phyloP scores from a whole-genome alignment of 768 basidiomycete genomes.

The Boletus pseudo-olivaceus region DNA sequence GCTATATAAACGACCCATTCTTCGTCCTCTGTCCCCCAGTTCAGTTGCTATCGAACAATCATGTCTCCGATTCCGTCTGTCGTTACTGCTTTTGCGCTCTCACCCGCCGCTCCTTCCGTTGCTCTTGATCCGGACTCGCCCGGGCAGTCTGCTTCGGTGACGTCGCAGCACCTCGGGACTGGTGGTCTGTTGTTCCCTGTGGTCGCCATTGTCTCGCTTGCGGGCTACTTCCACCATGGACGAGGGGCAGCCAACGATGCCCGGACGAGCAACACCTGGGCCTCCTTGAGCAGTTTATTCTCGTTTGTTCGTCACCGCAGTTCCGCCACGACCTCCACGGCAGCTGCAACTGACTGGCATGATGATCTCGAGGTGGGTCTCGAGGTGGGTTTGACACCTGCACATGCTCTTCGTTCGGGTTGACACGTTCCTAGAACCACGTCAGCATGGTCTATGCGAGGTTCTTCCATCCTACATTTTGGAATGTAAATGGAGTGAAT shows the following conservation, averaged over 20 bases:
- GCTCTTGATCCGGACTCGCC: not conserved
- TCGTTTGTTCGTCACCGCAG: slow-evolving; percentile 6
- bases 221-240: slow-evolving; percentile 15
- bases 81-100: not conserved
- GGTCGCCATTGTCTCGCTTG: slow-evolving; percentile 12
- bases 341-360: not conserved
- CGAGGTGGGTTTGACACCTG: not conserved
- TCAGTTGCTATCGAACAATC: not conserved
- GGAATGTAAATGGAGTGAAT: slow-evolving; percentile 10
- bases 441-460: slow-evolving; percentile 21
- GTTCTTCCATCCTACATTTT: slow-evolving; percentile 20
- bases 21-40: not conserved
- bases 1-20: slow-evolving; percentile 2
- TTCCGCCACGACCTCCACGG: not conserved
- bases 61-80: slow-evolving; percentile 20
- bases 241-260: not conserved
- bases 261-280: slow-evolving; percentile 3
- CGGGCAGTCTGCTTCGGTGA: not conserved
- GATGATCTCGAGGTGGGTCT: slow-evolving; percentile 9
- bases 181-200: slow-evolving; percentile 15
- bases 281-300: slow-evolving; percentile 1
- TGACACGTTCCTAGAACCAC: slow-evolving; percentile 6
- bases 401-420: not conserved
- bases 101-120: too few species aligned
- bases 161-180: slow-evolving; percentile 4